These are phyloP conservation scores for Beauveria australis DNA, from an alignment of 2,329 filamentous ascomycete genomes.

Conservation along the genomic window DNA sequence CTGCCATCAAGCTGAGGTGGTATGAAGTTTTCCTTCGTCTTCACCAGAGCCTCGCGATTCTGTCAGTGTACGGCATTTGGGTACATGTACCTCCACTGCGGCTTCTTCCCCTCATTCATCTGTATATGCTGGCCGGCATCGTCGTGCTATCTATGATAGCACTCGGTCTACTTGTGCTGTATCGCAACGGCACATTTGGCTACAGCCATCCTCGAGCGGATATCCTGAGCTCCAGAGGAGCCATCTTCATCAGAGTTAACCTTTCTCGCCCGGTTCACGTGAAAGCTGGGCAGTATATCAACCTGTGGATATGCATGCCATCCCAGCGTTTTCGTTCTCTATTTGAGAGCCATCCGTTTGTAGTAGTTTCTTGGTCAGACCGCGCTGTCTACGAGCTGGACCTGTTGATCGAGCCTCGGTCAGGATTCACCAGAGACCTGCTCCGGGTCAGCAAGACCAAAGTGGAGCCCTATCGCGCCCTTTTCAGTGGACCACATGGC, in stretches of 20 bases:
- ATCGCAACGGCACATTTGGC: background rate
- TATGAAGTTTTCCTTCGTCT: constrained; percentile 8
- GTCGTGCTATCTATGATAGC: background rate
- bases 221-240: background rate
- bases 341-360: background rate
- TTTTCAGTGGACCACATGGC: constrained; percentile 26
- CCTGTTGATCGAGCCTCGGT: background rate
- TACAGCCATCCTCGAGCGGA: background rate
- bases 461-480: constrained; percentile 12
- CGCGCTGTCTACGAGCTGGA: background rate
- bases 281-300: background rate
- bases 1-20: background rate
- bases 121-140: background rate
- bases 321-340: background rate
- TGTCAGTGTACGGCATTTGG: constrained; percentile 10
- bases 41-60: constrained; percentile 6
- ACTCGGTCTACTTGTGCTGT: background rate
- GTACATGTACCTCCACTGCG: background rate
- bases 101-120: background rate
- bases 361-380: background rate
- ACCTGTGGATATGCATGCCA: background rate
- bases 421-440: background rate
- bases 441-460: background rate
- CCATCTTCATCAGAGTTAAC: background rate
- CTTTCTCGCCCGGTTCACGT: background rate